Evolutionary conservation across 2,329 filamentous ascomycete genomes (phyloP), one percentile per base, ranked within the genome.

Genomic region (Alternaria panax): DNA sequence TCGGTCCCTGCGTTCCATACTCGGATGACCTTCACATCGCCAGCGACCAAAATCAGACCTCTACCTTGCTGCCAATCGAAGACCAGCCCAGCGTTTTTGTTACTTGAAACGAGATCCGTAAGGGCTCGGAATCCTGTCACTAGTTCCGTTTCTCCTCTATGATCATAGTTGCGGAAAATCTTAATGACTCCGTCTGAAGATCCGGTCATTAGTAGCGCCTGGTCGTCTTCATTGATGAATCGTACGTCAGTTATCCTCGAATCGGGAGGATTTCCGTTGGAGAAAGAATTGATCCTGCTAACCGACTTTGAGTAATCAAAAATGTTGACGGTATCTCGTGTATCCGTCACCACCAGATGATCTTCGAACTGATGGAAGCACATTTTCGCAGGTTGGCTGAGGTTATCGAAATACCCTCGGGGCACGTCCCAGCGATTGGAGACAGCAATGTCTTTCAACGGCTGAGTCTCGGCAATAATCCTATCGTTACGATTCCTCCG

Each of bases 21-120:
- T 34, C 93, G 87, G 69, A 99, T 97, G 32, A 97, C 92, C 58
- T 95, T 92, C 54, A 97, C 92, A 75, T 99, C 95, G 43, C 95
- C 95, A 11, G 95, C 95, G 30, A 98, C 95, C n/a, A 99, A 85
- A 7, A 96, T 90, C 61, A 92, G 92, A 7, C 95, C 95, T 68
- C 92, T 92, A n/a, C 96, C 93, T 80, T 99, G 95, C 77, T 98
- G 94, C 95, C 95, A 99, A 77, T 99, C 94, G 75, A 98, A 96
- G 25, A 98, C 94, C 80, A 99, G 90, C 22, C 95, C 95, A 1
- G 93, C 93, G 76, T 97, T 96, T 72, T 93, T 90, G 71, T 94
- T 97, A 77, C 92, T 96, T 4, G 93, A 92, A 6, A 98, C 91
- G 75, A 98, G 90, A 79, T 99, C 92, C 12, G 92, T 96, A 59